These are phyloP conservation scores for Pyrus hybrid DNA, from an alignment of 331 rosid species.

Conservation along the genomic window DNA sequence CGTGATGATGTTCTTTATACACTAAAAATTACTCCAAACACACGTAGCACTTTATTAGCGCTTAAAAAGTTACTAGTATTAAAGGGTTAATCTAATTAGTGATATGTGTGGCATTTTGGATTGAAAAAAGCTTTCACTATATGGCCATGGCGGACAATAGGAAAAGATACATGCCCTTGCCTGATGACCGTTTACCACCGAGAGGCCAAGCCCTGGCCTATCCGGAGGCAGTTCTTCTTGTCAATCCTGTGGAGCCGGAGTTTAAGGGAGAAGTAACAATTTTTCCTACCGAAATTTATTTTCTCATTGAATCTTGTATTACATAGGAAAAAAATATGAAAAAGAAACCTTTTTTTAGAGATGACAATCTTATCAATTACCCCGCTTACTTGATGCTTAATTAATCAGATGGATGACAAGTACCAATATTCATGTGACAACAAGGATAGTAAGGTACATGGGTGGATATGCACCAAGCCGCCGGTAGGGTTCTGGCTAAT, in stretches of 20 bases:
- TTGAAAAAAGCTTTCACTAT: slow-evolving; percentile 28
- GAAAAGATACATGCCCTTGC: slow-evolving; percentile 39
- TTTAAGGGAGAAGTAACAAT: slow-evolving; percentile 30
- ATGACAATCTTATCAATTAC: neutral
- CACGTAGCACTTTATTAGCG: no score
- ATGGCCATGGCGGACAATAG: slow-evolving; percentile 42
- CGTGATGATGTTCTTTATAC: no score
- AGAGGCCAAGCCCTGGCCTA: slow-evolving; percentile 45
- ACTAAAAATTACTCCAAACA: no score
- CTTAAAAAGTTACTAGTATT: no score
- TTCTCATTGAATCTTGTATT: neutral
- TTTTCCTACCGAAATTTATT: no score
- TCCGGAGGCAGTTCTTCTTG: slow-evolving; percentile 43
- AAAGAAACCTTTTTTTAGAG: neutral
- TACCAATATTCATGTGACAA: slow-evolving; percentile 43
- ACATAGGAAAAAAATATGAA: no score
- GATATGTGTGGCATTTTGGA: neutral
- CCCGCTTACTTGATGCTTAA: neutral
- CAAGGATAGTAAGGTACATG: slow-evolving; percentile 35
- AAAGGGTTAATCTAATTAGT: neutral
- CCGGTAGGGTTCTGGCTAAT: slow-evolving; percentile 29
- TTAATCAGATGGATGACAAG: slow-evolving; percentile 37
- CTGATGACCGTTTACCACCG: slow-evolving; percentile 35
- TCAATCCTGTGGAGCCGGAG: slow-evolving; percentile 31
- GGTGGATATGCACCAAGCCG: slow-evolving; percentile 33